phyloP scores from a whole-genome alignment of 1,284 basidiomycete species.

The Microbotryomycetes sp. region DNA sequence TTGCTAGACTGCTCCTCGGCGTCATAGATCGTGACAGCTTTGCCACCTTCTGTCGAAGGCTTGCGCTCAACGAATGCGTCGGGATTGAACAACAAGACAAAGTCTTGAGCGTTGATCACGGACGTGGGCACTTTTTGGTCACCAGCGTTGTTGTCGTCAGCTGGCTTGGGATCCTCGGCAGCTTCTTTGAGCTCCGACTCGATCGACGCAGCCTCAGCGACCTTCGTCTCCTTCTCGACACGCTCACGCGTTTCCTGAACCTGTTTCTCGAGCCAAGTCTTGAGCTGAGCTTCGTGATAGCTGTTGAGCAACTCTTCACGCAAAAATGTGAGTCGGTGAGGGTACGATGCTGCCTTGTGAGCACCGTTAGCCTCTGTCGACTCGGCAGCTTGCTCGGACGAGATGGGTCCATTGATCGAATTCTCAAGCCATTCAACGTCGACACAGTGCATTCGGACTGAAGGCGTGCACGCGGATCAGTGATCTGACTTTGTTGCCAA shows the following conservation, averaged over 20 bases:
- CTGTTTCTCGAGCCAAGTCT: conserved; percentile 49
- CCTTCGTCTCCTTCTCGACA: conserved; percentile 45
- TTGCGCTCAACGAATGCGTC: conserved; percentile 52
- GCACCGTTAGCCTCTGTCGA: conserved; percentile 29
- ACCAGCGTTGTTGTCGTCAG: conserved; percentile 31
- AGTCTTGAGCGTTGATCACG: conserved; percentile 42
- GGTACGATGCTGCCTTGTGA: conserved; percentile 41
- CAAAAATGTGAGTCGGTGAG: conserved; percentile 52
- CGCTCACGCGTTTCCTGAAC: conserved; percentile 40
- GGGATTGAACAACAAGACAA: conserved; percentile 52
- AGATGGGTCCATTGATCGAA: conserved; percentile 43
- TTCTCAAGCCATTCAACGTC: conserved; percentile 54
- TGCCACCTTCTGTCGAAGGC: conserved; percentile 31
- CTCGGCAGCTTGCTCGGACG: conserved; percentile 31
- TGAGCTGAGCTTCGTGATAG: conserved; percentile 51
- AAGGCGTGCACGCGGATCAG: neutral
- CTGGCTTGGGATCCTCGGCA: conserved; percentile 23
- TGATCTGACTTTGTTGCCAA: neutral
- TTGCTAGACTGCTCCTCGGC: conserved; percentile 49
- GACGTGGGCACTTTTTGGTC: conserved; percentile 38
- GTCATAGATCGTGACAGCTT: conserved; percentile 41
- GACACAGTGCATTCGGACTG: conserved; percentile 49
- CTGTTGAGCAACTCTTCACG: conserved; percentile 53
- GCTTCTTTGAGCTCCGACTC: conserved; percentile 42
- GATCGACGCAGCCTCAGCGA: conserved; percentile 40